Conservation (phyloP, 208 protist species). For the Leishmania aethiopica region DNA sequence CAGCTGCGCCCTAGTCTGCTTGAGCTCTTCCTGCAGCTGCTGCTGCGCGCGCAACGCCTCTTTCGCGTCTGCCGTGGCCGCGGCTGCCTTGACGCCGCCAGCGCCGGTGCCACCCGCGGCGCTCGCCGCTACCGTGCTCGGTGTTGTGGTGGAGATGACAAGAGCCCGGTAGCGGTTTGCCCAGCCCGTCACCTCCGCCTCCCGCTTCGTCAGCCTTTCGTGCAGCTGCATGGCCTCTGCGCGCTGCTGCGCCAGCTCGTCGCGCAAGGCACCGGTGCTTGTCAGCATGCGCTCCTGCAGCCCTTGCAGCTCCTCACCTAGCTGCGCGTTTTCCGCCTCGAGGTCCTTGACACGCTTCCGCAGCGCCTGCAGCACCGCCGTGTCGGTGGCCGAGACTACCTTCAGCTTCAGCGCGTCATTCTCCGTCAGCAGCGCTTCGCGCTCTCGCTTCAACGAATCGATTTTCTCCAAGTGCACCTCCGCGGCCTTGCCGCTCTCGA, state of each 20-base stretch:
- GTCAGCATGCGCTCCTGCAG: constrained; percentile 59
- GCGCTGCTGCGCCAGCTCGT: constrained; percentile 61
- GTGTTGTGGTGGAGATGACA: constrained; percentile 22
- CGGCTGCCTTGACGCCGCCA: not conserved
- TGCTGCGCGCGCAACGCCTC: constrained; percentile 12
- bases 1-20: constrained; percentile 29
- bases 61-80: not conserved
- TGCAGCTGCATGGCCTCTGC: constrained; percentile 50
- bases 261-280: constrained; percentile 53
- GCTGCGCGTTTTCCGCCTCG: constrained; percentile 44
- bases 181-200: constrained; percentile 45
- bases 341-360: constrained; percentile 47
- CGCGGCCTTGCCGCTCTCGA: constrained; percentile 68
- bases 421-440: constrained; percentile 45
- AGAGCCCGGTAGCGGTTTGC: constrained; percentile 35
- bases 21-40: constrained; percentile 30
- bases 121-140: not conserved
- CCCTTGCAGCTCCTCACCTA: constrained; percentile 51
- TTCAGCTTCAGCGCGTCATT: constrained; percentile 49
- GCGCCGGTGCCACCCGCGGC: not conserved
- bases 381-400: constrained; percentile 39
- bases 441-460: constrained; percentile 37
- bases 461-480: constrained; percentile 69
- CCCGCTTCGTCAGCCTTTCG: constrained; percentile 40
- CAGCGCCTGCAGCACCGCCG: constrained; percentile 43